Conservation (phyloP, 306 rosid genomes). For the Medicago lupulina region DNA sequence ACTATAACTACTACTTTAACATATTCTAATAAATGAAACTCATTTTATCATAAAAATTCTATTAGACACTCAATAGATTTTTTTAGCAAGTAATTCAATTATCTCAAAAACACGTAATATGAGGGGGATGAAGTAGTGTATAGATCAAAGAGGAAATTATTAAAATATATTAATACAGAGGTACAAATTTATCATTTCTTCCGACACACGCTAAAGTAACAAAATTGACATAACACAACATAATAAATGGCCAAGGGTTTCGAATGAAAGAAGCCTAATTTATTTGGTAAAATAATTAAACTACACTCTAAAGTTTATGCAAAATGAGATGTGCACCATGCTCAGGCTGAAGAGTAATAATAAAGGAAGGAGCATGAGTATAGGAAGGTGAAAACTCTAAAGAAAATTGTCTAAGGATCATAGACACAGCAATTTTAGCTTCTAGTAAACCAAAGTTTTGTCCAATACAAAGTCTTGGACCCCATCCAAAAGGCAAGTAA, state of each 20-base stretch:
- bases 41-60: too few species aligned
- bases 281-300: conserved; percentile 4
- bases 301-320: conserved; percentile 40
- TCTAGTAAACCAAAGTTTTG: conserved; percentile 53
- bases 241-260: background rate
- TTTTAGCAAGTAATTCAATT: too few species aligned
- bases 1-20: too few species aligned
- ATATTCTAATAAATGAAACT: too few species aligned
- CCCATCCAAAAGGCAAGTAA: conserved; percentile 54
- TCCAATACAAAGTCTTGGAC: conserved; percentile 51
- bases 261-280: conserved; percentile 26
- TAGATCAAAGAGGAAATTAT: background rate
- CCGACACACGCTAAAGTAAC: background rate
- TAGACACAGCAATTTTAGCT: conserved; percentile 48
- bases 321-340: conserved; percentile 49
- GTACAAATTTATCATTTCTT: background rate
- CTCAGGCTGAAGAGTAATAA: conserved; percentile 53
- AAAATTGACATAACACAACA: conserved; percentile 11
- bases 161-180: background rate
- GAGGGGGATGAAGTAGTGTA: too few species aligned
- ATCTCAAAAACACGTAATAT: too few species aligned
- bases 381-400: conserved; percentile 41
- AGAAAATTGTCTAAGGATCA: conserved; percentile 44
- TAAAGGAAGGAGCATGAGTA: conserved; percentile 50
- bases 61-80: too few species aligned